These are phyloP conservation scores for Sisymbrium irio DNA, from an alignment of 345 rosid species.

Conservation along the genomic window DNA sequence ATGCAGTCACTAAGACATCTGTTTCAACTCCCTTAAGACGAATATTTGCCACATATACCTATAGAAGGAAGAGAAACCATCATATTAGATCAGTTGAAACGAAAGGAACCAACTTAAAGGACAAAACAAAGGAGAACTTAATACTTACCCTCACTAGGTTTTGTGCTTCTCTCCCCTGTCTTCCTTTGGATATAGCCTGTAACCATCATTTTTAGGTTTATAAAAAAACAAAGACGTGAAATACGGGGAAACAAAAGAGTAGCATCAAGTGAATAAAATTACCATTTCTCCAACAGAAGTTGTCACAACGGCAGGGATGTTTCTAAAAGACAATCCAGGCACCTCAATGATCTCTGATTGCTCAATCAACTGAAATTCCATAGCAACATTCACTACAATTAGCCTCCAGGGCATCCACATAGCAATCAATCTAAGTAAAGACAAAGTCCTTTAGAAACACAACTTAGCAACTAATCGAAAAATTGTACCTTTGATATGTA, in stretches of 20 bases:
- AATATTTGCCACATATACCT: conserved; percentile 75
- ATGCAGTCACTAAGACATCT: conserved; percentile 64
- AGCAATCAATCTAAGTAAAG: background rate
- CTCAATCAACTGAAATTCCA: conserved; percentile 53
- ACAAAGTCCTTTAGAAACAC: background rate
- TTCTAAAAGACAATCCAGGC: conserved; percentile 46
- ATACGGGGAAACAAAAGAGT: background rate
- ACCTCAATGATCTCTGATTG: conserved; percentile 57
- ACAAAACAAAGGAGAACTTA: background rate
- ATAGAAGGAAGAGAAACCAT: conserved; percentile 10
- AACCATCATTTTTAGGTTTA: background rate
- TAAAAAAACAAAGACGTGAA: background rate
- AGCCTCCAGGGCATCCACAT: no score
- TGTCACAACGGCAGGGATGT: conserved; percentile 43
- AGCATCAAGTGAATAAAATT: background rate
- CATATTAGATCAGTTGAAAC: background rate
- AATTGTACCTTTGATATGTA: no score
- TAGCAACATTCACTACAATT: background rate
- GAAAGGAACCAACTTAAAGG: background rate
- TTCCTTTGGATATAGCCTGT: conserved; percentile 78
- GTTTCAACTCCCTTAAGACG: conserved; percentile 76
- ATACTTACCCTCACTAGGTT: conserved; percentile 58
- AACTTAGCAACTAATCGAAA: no score
- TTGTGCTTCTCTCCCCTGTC: conserved; percentile 92
- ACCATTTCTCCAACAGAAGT: conserved; percentile 90